These are phyloP conservation scores for Fusarium floridanum DNA, from an alignment of 2,329 filamentous ascomycete species.

Conservation along the genomic window DNA sequence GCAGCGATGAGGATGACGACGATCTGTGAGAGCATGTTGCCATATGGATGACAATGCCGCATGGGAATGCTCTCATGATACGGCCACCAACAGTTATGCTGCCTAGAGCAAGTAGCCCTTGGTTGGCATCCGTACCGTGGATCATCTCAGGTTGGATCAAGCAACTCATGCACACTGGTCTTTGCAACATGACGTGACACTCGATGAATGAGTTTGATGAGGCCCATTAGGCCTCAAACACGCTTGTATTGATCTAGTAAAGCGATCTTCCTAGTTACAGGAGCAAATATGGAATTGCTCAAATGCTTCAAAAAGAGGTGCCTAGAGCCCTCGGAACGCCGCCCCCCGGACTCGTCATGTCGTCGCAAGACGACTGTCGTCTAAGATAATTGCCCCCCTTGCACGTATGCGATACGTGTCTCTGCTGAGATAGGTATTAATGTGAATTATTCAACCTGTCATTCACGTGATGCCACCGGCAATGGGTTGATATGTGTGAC, in stretches of 20 bases:
- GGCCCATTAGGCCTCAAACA: slow-evolving; percentile 32
- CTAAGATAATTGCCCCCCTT: slow-evolving; percentile 12
- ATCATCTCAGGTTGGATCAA: neutral
- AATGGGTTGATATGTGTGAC: slow-evolving; percentile 26
- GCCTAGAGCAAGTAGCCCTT: neutral
- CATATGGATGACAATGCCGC: neutral
- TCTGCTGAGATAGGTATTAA: slow-evolving; percentile 35
- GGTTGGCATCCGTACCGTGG: neutral
- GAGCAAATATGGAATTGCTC: slow-evolving; percentile 31
- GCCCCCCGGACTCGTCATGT: slow-evolving; percentile 10
- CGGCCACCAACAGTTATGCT: neutral
- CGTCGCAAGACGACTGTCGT: neutral
- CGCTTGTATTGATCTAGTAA: slow-evolving; percentile 50
- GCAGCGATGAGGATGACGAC: slow-evolving; percentile 78
- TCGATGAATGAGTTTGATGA: slow-evolving; percentile 6
- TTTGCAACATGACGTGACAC: neutral
- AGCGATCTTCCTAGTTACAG: slow-evolving; percentile 48
- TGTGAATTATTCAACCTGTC: slow-evolving; percentile 40
- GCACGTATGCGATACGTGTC: slow-evolving; percentile 16
- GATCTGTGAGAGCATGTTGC: slow-evolving; percentile 49
- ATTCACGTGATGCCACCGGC: slow-evolving; percentile 29
- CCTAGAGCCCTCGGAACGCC: slow-evolving; percentile 1
- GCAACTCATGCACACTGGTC: neutral
- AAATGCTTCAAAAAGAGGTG: slow-evolving; percentile 12
- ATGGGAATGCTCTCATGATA: neutral